These are phyloP conservation scores for Pseudopyrenochaeta lycopersici DNA, from an alignment of 2,329 filamentous ascomycete genomes.

Conservation along the genomic window DNA sequence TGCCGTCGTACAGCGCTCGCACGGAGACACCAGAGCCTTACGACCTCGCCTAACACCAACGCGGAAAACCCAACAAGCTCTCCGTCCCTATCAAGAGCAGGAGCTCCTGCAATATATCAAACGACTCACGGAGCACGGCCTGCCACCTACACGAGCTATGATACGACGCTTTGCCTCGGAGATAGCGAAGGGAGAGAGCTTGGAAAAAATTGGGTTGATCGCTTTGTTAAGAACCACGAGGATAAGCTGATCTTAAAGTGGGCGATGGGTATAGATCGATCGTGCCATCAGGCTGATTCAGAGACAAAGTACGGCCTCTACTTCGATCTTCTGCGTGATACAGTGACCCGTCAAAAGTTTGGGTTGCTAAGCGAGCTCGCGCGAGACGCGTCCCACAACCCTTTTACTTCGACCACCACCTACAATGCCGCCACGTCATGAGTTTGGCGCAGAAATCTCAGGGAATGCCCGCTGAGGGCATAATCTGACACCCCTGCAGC, in stretches of 20 bases:
- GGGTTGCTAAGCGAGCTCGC: too few species aligned
- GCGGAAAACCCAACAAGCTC: background rate
- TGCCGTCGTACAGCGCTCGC: background rate
- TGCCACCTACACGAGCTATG: constrained; percentile 22
- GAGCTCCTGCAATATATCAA: constrained; percentile 24
- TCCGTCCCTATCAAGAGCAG: constrained; percentile 10
- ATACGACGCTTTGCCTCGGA: constrained; percentile 17
- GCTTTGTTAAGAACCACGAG: constrained; percentile 10
- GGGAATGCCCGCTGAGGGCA: too few species aligned
- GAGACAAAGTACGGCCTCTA: constrained; percentile 18
- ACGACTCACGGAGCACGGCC: constrained; percentile 9
- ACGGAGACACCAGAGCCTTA: background rate
- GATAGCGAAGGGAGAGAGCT: constrained; percentile 17
- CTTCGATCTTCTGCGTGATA: constrained; percentile 17
- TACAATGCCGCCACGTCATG: too few species aligned
- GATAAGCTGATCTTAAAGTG: constrained; percentile 16
- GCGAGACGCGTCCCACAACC: too few species aligned
- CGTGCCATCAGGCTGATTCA: constrained; percentile 20
- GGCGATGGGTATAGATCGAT: constrained; percentile 17
- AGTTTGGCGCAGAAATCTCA: too few species aligned
- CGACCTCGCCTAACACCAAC: background rate
- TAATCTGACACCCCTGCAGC: too few species aligned
- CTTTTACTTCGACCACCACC: too few species aligned
- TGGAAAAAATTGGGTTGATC: constrained; percentile 18
- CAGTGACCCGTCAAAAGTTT: too few species aligned